These are phyloP conservation scores for Trypanosoma grayi DNA, from an alignment of 208 protist species.

Conservation along the genomic window DNA sequence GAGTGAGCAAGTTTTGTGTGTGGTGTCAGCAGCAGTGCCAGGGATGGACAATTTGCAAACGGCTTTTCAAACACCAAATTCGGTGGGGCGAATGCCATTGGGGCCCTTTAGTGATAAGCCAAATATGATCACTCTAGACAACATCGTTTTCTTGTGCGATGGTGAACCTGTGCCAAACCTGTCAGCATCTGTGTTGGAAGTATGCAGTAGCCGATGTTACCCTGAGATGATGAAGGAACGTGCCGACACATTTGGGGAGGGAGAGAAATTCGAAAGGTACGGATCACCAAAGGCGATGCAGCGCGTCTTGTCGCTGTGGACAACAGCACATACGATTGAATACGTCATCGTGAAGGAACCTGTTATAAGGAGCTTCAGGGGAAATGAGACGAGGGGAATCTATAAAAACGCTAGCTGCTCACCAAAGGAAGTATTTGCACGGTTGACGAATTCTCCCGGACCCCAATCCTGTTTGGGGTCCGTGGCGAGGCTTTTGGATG, in stretches of 20 bases:
- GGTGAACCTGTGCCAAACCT: conserved; percentile 20
- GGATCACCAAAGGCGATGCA: conserved; percentile 1
- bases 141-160: conserved; percentile 26
- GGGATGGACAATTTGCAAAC: neutral
- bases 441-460: neutral
- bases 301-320: conserved; percentile 40
- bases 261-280: neutral
- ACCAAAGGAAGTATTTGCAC: conserved; percentile 16
- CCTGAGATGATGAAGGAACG: neutral
- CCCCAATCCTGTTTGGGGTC: conserved; percentile 1
- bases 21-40: neutral
- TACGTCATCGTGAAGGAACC: conserved; percentile 48
- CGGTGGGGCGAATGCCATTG: neutral
- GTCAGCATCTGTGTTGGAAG: conserved; percentile 18
- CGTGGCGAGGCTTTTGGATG: conserved; percentile 19
- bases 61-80: neutral
- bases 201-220: conserved; percentile 4
- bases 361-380: conserved; percentile 11
- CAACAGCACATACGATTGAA: conserved; percentile 37
- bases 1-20: conserved; percentile 1
- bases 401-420: neutral
- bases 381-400: neutral
- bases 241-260: neutral
- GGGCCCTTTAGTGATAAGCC: neutral
- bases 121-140: conserved; percentile 11